phyloP scores from a whole-genome alignment of 805 yeast genomes.

The Priceomyces melissophilus region DNA sequence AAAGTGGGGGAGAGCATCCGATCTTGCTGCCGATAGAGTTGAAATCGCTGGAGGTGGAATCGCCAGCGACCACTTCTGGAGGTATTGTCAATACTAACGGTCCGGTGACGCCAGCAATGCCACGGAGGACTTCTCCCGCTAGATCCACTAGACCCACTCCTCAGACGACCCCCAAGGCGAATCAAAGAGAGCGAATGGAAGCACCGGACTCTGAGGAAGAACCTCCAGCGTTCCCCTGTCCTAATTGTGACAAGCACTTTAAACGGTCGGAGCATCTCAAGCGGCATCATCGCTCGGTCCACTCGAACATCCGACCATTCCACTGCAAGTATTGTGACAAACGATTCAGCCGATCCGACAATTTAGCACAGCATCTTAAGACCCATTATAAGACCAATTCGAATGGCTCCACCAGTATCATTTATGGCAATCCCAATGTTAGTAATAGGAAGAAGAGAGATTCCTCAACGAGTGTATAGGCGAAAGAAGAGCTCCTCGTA shows the following conservation, averaged over 20 bases:
- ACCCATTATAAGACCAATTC: constrained; percentile 35
- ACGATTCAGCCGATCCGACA: constrained; percentile 46
- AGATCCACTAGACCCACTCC: constrained; percentile 5
- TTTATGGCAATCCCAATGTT: constrained; percentile 21
- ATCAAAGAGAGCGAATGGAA: constrained; percentile 5
- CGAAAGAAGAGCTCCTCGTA: too few relatives aligned
- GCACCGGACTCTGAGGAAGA: constrained; percentile 11
- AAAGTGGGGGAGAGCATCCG: constrained; percentile 8
- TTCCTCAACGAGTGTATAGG: too few relatives aligned
- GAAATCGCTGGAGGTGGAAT: constrained; percentile 4
- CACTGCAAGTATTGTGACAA: constrained; percentile 45
- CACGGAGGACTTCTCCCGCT: background rate
- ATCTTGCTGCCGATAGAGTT: constrained; percentile 1
- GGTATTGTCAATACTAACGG: constrained; percentile 3
- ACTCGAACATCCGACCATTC: constrained; percentile 43
- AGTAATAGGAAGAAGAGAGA: constrained; percentile 12
- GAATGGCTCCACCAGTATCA: constrained; percentile 30
- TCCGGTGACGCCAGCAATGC: background rate
- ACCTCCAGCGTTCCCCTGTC: constrained; percentile 36
- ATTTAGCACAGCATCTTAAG: constrained; percentile 51
- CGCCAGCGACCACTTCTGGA: constrained; percentile 1
- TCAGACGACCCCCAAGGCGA: constrained; percentile 5
- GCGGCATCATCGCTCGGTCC: constrained; percentile 41
- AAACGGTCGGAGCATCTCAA: constrained; percentile 43
- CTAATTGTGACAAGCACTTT: constrained; percentile 40